Evolutionary conservation across 441 rosid species (phyloP).

Genomic region (Adansonia gregorii): DNA sequence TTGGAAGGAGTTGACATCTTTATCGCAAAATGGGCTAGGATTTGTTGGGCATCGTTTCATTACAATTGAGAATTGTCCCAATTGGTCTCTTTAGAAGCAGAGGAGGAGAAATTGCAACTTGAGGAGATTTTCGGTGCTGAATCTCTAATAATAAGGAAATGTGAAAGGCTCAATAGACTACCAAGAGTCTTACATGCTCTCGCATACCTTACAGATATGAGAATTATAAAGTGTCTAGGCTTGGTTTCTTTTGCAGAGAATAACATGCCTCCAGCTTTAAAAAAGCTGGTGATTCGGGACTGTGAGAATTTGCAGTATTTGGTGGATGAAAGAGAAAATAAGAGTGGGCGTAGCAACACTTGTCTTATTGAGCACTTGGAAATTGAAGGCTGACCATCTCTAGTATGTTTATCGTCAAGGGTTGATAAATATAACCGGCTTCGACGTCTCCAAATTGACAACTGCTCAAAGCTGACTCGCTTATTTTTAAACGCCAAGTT

Average conservation of each 20-base stretch:
- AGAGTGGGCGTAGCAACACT: not conserved
- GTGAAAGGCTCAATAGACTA: not conserved
- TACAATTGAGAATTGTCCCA: not conserved
- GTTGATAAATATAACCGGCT: not conserved
- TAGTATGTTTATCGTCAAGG: not conserved
- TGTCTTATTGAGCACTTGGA: not conserved
- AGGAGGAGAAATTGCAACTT: not conserved
- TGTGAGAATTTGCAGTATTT: constrained; percentile 7
- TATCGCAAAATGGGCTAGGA: not conserved
- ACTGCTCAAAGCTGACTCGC: not conserved
- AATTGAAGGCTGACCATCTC: not conserved
- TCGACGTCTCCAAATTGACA: not conserved
- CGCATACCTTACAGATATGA: not conserved
- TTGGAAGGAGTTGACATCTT: not conserved
- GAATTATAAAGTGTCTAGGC: not conserved
- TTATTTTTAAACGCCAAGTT: not conserved
- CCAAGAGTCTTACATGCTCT: not conserved
- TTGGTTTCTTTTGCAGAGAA: constrained; percentile 5
- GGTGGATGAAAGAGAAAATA: not conserved
- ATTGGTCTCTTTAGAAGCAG: not conserved
- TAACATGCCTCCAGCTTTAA: not conserved
- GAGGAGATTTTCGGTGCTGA: not conserved
- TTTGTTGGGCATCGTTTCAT: not conserved
- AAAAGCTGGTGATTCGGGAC: not conserved
- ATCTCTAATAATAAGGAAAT: not conserved